phyloP scores from a whole-genome alignment of 805 yeast genomes.

The Ogataea neopini region DNA sequence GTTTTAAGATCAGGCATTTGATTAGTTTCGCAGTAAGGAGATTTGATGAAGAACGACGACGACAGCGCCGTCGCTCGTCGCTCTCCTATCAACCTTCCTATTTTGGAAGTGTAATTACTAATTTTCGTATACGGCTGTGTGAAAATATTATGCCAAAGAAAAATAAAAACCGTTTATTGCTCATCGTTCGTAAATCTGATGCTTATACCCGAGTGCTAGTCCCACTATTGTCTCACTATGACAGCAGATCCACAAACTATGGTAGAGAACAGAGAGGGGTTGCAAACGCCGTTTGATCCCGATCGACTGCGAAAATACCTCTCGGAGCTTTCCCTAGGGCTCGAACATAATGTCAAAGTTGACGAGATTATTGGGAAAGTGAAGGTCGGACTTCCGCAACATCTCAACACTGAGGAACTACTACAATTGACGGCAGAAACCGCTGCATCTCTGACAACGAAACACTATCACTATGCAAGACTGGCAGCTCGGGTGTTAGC shows the following conservation, averaged over 20 bases:
- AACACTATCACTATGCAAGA: constrained; percentile 90
- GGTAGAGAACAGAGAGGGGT: constrained; percentile 6
- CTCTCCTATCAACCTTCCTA: no score
- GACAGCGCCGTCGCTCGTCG: no score
- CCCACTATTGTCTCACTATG: constrained; percentile 6
- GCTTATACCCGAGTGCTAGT: no score
- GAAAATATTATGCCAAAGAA: background rate
- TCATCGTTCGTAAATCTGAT: no score
- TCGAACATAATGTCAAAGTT: constrained; percentile 44
- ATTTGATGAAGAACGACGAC: no score
- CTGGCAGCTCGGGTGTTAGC: constrained; percentile 91
- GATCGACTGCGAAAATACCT: constrained; percentile 14
- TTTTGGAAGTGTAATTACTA: background rate
- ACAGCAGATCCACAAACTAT: constrained; percentile 13
- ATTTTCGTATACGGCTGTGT: background rate
- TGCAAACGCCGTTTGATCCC: constrained; percentile 14
- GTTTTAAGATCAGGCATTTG: no score
- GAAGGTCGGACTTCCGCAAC: constrained; percentile 49
- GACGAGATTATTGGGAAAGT: constrained; percentile 49
- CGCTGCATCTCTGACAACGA: constrained; percentile 91
- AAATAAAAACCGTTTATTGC: no score
- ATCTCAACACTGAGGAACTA: constrained; percentile 45
- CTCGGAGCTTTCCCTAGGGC: constrained; percentile 29
- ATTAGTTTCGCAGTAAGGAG: no score
- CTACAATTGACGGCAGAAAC: constrained; percentile 75